phyloP scores from a whole-genome alignment of 208 protist genomes.

The Porcisia deanei region DNA sequence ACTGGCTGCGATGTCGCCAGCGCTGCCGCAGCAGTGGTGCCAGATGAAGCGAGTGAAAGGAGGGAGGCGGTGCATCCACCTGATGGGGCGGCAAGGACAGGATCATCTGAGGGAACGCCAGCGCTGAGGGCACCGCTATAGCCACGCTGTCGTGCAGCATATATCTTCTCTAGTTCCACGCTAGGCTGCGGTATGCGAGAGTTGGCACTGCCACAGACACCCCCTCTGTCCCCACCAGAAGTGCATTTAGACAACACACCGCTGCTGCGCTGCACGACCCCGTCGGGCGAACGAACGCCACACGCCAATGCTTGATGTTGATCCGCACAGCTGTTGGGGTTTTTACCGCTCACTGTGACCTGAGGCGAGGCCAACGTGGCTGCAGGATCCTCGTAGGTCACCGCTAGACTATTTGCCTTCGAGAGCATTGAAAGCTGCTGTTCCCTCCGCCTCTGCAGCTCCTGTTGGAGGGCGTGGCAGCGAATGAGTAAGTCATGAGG shows the following conservation, averaged over 20 bases:
- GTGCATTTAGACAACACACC: neutral
- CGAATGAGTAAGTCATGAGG: constrained; percentile 31
- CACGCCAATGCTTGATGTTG: neutral
- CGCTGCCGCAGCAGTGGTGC: neutral
- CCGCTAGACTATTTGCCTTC: neutral
- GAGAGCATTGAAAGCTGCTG: constrained; percentile 13
- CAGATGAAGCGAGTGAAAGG: neutral
- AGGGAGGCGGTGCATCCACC: neutral
- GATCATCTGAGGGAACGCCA: constrained; percentile 1
- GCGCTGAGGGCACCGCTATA: neutral
- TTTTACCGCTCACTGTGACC: neutral
- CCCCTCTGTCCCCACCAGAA: neutral
- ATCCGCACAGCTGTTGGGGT: neutral
- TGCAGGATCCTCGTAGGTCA: constrained; percentile 2
- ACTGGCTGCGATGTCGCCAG: too few species aligned
- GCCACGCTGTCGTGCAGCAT: neutral
- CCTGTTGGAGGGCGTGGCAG: constrained; percentile 31
- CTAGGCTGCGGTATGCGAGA: neutral
- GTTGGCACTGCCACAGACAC: neutral
- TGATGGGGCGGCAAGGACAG: neutral
- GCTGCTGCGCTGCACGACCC: neutral
- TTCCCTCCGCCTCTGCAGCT: constrained; percentile 15
- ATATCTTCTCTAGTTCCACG: neutral
- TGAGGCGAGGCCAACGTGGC: neutral
- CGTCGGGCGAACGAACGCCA: constrained; percentile 8